A percentile compares a stretch with the other conserved stretches of the same genome.
These are phyloP conservation scores for Talaromyces islandicus DNA, from an alignment of 2,329 filamentous ascomycete genomes.

Conservation along the genomic window DNA sequence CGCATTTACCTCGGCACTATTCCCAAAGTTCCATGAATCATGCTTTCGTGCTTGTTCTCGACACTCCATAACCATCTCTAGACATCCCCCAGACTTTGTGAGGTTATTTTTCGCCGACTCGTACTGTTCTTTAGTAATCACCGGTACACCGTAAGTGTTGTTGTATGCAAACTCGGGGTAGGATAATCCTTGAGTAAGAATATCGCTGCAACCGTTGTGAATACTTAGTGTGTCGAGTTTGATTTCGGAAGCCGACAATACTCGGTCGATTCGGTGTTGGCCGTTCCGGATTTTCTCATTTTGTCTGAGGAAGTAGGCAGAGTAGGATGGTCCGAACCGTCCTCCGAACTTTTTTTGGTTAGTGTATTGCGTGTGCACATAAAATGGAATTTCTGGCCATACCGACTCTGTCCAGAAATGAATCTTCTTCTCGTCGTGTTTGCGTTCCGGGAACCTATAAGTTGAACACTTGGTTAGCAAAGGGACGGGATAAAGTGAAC, in stretches of 20 bases:
- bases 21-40: conserved; percentile 40
- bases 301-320: conserved; percentile 31
- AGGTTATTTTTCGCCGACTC: conserved; percentile 39
- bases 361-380: background rate
- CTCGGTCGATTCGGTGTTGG: conserved; percentile 28
- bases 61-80: conserved; percentile 49
- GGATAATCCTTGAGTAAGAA: conserved; percentile 36
- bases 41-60: conserved; percentile 39
- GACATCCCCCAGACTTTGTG: conserved; percentile 45
- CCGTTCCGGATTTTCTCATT: conserved; percentile 32
- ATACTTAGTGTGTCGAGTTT: conserved; percentile 51
- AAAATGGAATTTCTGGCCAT: background rate
- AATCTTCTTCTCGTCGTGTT: conserved; percentile 26
- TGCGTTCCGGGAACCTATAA: conserved; percentile 28
- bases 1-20: conserved; percentile 40
- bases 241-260: conserved; percentile 24
- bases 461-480: background rate
- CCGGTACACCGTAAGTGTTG: conserved; percentile 27
- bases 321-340: conserved; percentile 30
- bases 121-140: conserved; percentile 29
- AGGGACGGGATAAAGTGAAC: background rate
- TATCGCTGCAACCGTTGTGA: conserved; percentile 54
- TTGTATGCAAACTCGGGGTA: conserved; percentile 43
- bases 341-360: conserved; percentile 23
- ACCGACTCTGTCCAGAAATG: conserved; percentile 27